Evolutionary conservation across 2,329 filamentous ascomycete genomes (phyloP).

Genomic region (Sporothrix luriei): DNA sequence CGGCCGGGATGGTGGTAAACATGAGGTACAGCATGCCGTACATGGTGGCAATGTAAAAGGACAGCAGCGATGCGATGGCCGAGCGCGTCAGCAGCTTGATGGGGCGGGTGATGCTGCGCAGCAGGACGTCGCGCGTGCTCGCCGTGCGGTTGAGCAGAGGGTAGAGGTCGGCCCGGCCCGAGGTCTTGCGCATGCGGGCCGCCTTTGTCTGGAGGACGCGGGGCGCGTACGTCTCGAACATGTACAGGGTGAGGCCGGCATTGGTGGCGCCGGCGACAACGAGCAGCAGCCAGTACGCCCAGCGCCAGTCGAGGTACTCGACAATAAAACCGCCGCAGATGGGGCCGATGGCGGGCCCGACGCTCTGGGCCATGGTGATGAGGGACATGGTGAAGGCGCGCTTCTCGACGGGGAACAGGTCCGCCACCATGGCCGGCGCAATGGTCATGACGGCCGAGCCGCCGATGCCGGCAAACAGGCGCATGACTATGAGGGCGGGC

Average conservation of each 20-base stretch:
- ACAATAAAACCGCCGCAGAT: constrained; percentile 30
- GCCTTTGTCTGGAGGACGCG: constrained; percentile 45
- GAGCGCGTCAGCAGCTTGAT: constrained; percentile 41
- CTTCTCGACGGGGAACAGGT: constrained; percentile 31
- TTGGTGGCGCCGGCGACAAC: constrained; percentile 23
- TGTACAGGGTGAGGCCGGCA: constrained; percentile 18
- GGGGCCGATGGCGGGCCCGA: constrained; percentile 28
- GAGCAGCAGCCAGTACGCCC: constrained; percentile 30
- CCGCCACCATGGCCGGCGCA: constrained; percentile 64
- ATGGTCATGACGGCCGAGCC: constrained; percentile 69
- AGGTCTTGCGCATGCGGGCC: constrained; percentile 44
- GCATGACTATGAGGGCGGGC: constrained; percentile 66
- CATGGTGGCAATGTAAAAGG: constrained; percentile 56
- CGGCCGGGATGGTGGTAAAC: constrained; percentile 57
- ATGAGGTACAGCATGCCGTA: constrained; percentile 61
- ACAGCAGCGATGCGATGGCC: constrained; percentile 54
- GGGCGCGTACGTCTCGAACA: constrained; percentile 32
- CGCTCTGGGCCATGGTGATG: constrained; percentile 26
- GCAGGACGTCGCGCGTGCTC: constrained; percentile 45
- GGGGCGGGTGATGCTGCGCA: constrained; percentile 48
- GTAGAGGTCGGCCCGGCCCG: constrained; percentile 40
- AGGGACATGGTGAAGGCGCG: constrained; percentile 28
- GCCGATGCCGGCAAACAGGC: constrained; percentile 68
- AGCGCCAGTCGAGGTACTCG: constrained; percentile 28
- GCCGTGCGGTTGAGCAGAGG: constrained; percentile 38